phyloP scores from a whole-genome alignment of 139 green algal species.

The Tetradesmus obliquus region DNA sequence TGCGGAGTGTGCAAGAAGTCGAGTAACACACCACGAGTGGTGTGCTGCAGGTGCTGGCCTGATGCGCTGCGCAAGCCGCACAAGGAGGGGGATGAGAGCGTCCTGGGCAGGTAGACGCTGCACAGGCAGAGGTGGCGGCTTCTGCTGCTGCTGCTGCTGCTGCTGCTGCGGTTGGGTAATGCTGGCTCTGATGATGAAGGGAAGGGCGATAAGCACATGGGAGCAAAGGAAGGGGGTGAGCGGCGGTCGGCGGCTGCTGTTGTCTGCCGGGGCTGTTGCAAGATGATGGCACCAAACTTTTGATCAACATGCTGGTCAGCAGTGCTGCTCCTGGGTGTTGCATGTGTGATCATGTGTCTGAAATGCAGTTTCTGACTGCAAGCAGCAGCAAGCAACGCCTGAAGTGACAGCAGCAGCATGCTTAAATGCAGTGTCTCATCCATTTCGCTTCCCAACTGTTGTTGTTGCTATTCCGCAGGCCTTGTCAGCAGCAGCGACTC shows the following conservation, averaged over 20 bases:
- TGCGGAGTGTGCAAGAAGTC: background rate
- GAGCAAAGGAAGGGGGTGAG: background rate
- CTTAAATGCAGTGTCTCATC: background rate
- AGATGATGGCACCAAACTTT: too few relatives aligned
- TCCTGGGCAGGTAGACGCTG: background rate
- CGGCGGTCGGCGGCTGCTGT: too few relatives aligned
- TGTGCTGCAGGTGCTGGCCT: background rate
- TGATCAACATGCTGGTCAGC: too few relatives aligned
- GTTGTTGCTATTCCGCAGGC: background rate
- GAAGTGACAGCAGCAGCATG: background rate
- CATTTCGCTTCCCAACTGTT: background rate
- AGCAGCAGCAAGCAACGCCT: background rate
- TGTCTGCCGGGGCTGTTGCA: too few relatives aligned
- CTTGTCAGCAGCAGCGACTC: constrained; percentile 21
- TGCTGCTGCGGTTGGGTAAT: background rate
- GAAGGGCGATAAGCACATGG: background rate
- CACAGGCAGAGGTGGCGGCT: background rate
- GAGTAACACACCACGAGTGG: too few relatives aligned
- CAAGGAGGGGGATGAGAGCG: background rate
- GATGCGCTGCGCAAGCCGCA: background rate
- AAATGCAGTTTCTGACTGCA: too few relatives aligned
- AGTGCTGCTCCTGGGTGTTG: too few relatives aligned
- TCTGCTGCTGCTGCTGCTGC: background rate
- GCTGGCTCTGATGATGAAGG: background rate
- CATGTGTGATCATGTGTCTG: too few relatives aligned